A percentile compares a stretch with the other conserved stretches of the same genome.
Conservation (phyloP, 2,329 filamentous ascomycete species). For the Xylaria sp. region DNA sequence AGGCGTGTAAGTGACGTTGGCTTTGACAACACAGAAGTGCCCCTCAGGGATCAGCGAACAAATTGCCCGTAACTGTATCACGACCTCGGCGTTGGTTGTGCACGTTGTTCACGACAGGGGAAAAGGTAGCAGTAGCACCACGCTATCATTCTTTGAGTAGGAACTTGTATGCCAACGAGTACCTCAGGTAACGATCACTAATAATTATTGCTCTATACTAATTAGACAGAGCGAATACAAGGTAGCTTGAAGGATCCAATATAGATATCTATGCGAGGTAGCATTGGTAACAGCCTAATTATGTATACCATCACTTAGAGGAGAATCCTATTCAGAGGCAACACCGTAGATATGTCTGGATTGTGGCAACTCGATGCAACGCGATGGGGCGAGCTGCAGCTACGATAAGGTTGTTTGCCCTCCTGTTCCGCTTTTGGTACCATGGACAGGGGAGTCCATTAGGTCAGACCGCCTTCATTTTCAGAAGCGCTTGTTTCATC, state of each 20-base stretch:
- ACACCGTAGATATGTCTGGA: not conserved
- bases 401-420: constrained; percentile 25
- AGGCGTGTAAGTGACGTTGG: not conserved
- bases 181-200: constrained; percentile 21
- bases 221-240: not conserved
- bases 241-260: constrained; percentile 13
- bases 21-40: constrained; percentile 3
- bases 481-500: constrained; percentile 17
- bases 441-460: constrained; percentile 16
- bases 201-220: constrained; percentile 20
- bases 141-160: not conserved
- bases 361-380: constrained; percentile 19
- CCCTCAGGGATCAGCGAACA: not conserved
- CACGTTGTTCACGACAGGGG: not conserved
- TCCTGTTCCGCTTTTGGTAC: constrained; percentile 15
- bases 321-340: not conserved
- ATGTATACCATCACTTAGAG: not conserved
- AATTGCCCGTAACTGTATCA: not conserved
- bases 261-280: constrained; percentile 19
- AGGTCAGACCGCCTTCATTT: constrained; percentile 34
- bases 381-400: constrained; percentile 24
- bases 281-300: constrained; percentile 11
- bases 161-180: constrained; percentile 3
- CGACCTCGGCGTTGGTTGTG: constrained; percentile 4
- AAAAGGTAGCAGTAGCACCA: not conserved